Evolutionary conservation across 164 flowering plant species (phyloP), one percentile per base, ranked within the genome.

Genomic region (Piper longum): DNA sequence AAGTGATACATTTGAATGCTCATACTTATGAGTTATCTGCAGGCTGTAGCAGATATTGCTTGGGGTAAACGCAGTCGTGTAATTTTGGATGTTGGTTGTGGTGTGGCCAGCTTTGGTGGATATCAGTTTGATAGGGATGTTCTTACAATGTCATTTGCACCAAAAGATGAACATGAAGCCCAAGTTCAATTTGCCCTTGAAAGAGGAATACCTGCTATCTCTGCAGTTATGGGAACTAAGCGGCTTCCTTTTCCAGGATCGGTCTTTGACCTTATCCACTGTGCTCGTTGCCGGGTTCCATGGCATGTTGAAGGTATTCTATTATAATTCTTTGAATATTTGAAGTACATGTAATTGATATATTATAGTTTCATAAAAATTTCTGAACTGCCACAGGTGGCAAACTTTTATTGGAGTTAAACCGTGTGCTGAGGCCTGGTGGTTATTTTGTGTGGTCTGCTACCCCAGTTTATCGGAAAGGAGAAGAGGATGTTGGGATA

Each of bases 31-130:
- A 26, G 36, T 26, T 6, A 39, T 41, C 16, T 42, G 75, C 82
- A 92, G 98, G 68, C 81, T 76, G 69, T 81, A 43, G 80, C 88
- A 63, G 91, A 82, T 64, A 74, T 92, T 61, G 91, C 93, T 16
- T 92, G 98, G 98, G 98, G 97, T 40, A 89, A 83, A 73, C 86
- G 74, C 26, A 67, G 83, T 13, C 92, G 99, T 69, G 93, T 89
- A n/a, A 68, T 95, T 64, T 76, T 95, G 78, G 97, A 95, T 77
- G 95, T 95, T 72, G 99, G 99, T 57, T 95, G 99, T 80, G 99
- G 99, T 17, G 99, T 95, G 60, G 99, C 99, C 57, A 95, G 99
- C 79, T 89, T 95, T 77, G 99, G 99, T 39, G 99, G 99, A n/a
- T 95, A 66, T 78, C 93, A 91, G 65, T 95, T 91, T 77, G 99